These are phyloP conservation scores for Silybum marianum DNA, from an alignment of 129 eudicot species.

Conservation along the genomic window DNA sequence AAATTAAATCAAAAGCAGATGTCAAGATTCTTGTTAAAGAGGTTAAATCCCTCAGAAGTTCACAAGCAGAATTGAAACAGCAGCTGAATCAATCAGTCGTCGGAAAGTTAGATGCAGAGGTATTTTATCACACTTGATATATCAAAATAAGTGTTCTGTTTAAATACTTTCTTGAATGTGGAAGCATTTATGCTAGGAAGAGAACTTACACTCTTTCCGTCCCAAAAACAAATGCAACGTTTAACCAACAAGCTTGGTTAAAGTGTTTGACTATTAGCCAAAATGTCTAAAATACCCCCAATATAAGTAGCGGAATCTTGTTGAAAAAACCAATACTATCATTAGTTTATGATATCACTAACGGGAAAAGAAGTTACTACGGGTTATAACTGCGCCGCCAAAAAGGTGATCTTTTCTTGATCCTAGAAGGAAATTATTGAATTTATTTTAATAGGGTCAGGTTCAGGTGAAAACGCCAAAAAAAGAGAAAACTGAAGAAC, in stretches of 20 bases:
- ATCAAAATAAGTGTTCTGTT: background rate
- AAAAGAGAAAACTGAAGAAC: too few relatives aligned
- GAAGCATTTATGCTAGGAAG: background rate
- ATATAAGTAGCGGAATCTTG: background rate
- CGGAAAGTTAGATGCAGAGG: constrained; percentile 75
- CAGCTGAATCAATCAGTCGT: constrained; percentile 60
- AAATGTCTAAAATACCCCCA: background rate
- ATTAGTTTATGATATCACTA: background rate
- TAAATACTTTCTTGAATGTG: background rate
- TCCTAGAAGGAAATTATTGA: background rate
- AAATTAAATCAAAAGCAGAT: constrained; percentile 86
- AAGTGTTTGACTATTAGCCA: background rate
- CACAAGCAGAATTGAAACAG: constrained; percentile 71
- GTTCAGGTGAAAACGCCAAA: too few relatives aligned
- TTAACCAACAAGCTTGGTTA: constrained; percentile 3
- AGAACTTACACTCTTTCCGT: background rate
- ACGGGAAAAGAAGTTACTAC: background rate
- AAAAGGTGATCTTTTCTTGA: background rate
- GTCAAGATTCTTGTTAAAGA: constrained; percentile 84
- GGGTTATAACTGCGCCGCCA: background rate
- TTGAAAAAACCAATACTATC: background rate
- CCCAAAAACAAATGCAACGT: background rate
- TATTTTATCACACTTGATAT: constrained; percentile 26
- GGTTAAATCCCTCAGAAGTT: constrained; percentile 82
- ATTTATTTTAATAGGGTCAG: background rate